These are phyloP conservation scores for Vicia faba DNA, from an alignment of 306 rosid genomes.

Conservation along the genomic window DNA sequence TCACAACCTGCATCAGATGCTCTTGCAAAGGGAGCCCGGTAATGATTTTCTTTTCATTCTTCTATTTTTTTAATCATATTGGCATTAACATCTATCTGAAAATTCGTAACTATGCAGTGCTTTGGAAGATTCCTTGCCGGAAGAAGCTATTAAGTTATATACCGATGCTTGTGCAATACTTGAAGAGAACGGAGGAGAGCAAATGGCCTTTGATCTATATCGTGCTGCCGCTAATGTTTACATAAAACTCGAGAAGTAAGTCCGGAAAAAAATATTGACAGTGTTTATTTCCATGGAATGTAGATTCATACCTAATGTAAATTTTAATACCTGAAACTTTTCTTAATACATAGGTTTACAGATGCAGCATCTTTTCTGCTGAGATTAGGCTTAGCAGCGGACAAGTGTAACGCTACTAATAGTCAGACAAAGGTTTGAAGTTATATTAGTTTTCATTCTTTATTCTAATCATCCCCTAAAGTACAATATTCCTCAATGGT, in stretches of 20 bases:
- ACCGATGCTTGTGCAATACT: slow-evolving; percentile 80
- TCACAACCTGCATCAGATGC: slow-evolving; percentile 95
- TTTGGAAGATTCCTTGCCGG: slow-evolving; percentile 71
- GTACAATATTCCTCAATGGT: not conserved
- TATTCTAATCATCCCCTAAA: slow-evolving; percentile 1
- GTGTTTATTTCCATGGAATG: slow-evolving; percentile 1
- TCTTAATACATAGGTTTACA: slow-evolving; percentile 43
- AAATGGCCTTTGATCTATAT: slow-evolving; percentile 92
- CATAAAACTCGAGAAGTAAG: slow-evolving; percentile 83
- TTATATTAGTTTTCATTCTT: slow-evolving; percentile 2
- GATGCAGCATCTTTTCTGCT: slow-evolving; percentile 65
- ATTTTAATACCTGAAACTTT: not conserved
- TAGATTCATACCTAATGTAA: no score
- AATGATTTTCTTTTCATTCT: slow-evolving; percentile 7
- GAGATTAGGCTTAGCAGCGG: slow-evolving; percentile 50
- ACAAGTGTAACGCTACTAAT: slow-evolving; percentile 41
- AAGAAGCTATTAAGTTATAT: slow-evolving; percentile 65
- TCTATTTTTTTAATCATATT: no score
- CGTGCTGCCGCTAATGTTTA: slow-evolving; percentile 67
- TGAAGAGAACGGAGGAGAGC: slow-evolving; percentile 88
- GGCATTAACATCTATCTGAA: no score
- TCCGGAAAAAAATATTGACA: slow-evolving; percentile 18
- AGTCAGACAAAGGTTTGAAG: slow-evolving; percentile 65
- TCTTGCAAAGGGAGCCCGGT: slow-evolving; percentile 72
- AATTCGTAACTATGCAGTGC: slow-evolving; percentile 50